phyloP scores from a whole-genome alignment of 345 rosid species.

The Cardamine occulta region DNA sequence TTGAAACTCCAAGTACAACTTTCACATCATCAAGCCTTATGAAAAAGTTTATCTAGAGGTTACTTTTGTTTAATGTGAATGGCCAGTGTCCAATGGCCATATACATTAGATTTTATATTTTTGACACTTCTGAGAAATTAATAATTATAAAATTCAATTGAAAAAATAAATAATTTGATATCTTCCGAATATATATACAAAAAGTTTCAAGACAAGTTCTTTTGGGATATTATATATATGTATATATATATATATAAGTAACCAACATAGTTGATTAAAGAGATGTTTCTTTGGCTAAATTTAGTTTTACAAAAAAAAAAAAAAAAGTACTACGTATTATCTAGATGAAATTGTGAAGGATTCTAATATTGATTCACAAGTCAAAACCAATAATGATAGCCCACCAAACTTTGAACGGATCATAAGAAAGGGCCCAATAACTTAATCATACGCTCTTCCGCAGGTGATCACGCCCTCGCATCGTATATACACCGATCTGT shows the following conservation, averaged over 20 bases:
- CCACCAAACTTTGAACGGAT: slow-evolving; percentile 4
- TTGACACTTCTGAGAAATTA: background rate
- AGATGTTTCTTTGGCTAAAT: background rate
- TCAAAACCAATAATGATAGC: background rate
- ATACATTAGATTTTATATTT: background rate
- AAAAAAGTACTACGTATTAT: background rate
- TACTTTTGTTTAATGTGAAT: slow-evolving; percentile 1
- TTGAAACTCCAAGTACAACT: slow-evolving; percentile 15
- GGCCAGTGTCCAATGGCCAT: background rate
- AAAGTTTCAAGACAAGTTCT: background rate
- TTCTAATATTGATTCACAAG: background rate
- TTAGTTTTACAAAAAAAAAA: background rate
- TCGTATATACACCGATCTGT: slow-evolving; percentile 22
- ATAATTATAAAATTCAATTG: background rate
- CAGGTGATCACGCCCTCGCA: background rate
- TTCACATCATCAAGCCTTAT: slow-evolving; percentile 17
- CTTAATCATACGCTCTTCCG: background rate
- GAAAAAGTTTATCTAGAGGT: background rate
- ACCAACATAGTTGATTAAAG: background rate
- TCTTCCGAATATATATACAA: background rate
- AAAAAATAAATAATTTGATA: background rate
- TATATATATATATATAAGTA: background rate
- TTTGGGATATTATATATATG: background rate
- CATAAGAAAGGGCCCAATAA: slow-evolving; percentile 20
- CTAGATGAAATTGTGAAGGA: background rate